Evolutionary conservation across 2,329 filamentous ascomycete genomes (phyloP).

Genomic region (Lachnellula arida): DNA sequence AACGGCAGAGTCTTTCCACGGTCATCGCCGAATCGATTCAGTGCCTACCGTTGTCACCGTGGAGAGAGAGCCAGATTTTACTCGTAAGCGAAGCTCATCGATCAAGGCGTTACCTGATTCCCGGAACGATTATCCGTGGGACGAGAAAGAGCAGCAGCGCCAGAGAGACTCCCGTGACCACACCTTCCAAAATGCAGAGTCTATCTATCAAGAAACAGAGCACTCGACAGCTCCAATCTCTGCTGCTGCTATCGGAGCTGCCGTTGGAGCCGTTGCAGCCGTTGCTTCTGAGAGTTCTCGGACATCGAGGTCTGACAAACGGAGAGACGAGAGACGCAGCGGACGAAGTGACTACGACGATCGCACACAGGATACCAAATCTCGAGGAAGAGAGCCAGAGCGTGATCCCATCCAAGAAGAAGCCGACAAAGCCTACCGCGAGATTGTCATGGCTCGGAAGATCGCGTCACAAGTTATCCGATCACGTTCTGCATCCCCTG

Average conservation of each 20-base stretch:
- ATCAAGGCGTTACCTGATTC: constrained; percentile 22
- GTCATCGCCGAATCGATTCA: constrained; percentile 17
- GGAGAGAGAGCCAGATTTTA: constrained; percentile 45
- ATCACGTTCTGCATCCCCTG: constrained; percentile 47
- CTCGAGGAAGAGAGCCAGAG: constrained; percentile 16
- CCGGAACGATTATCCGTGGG: constrained; percentile 7
- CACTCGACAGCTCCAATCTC: constrained; percentile 46
- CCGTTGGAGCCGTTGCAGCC: constrained; percentile 41
- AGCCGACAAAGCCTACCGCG: constrained; percentile 54
- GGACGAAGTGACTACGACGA: constrained; percentile 27
- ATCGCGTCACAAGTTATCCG: constrained; percentile 49
- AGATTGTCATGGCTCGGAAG: constrained; percentile 49
- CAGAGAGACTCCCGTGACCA: constrained; percentile 16
- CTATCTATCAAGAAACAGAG: constrained; percentile 42
- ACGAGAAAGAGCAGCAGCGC: constrained; percentile 15
- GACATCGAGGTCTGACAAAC: constrained; percentile 28
- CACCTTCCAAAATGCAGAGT: constrained; percentile 38
- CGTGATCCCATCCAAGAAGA: constrained; percentile 50
- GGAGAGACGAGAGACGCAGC: constrained; percentile 36
- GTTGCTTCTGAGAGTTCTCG: constrained; percentile 34
- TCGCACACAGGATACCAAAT: constrained; percentile 14
- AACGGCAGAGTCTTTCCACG: constrained; percentile 26
- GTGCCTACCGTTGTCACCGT: constrained; percentile 47
- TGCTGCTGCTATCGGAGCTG: constrained; percentile 42
- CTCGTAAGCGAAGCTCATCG: constrained; percentile 23